A percentile compares a stretch with the other conserved stretches of the same genome.
Conservation (phyloP, 129 eudicot species). For the Helianthus tuberosus region DNA sequence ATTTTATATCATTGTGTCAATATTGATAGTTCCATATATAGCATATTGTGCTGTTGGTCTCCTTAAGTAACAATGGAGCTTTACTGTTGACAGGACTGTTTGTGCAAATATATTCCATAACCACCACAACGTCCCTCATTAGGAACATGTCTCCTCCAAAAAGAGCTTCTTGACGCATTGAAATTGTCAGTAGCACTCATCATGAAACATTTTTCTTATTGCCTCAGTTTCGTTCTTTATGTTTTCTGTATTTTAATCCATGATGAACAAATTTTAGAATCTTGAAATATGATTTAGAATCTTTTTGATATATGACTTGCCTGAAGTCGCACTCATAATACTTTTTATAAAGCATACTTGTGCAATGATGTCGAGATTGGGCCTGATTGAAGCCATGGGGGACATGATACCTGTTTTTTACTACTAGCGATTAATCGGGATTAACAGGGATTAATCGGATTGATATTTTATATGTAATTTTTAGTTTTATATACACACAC, state of each 20-base stretch:
- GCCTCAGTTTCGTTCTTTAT: slow-evolving; percentile 9
- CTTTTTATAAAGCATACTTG: background rate
- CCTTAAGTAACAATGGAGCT: slow-evolving; percentile 11
- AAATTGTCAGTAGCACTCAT: slow-evolving; percentile 12
- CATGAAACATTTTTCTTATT: slow-evolving; percentile 3
- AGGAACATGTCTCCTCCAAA: slow-evolving; percentile 87
- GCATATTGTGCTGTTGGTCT: background rate
- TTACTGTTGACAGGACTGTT: slow-evolving; percentile 51
- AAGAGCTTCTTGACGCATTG: slow-evolving; percentile 56
- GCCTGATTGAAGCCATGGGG: background rate
- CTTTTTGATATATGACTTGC: background rate
- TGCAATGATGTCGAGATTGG: slow-evolving; percentile 16
- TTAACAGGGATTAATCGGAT: no score
- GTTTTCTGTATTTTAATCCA: slow-evolving; percentile 18
- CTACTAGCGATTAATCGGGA: no score
- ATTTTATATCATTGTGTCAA: background rate
- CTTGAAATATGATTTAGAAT: background rate
- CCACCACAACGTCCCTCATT: slow-evolving; percentile 56
- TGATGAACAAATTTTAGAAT: slow-evolving; percentile 5
- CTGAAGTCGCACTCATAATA: background rate
- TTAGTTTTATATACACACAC: no score
- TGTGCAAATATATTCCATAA: slow-evolving; percentile 52
- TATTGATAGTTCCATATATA: background rate
- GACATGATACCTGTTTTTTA: background rate
- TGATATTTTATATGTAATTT: no score